phyloP scores from a whole-genome alignment of 2,329 filamentous ascomycete genomes.

The Colletotrichum camelliae region DNA sequence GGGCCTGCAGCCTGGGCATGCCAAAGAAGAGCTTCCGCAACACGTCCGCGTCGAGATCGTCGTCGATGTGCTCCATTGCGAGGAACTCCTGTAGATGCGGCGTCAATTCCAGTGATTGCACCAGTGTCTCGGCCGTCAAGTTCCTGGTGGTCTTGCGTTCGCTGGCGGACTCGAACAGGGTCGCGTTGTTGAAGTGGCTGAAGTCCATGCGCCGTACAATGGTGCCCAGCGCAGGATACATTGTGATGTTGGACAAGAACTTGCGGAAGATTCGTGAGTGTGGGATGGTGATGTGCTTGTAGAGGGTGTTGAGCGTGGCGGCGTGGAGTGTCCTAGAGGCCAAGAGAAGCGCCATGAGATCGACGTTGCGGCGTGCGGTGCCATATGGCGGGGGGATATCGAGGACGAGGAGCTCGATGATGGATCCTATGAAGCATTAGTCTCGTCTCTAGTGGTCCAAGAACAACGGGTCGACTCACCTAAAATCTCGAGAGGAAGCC shows the following conservation, averaged over 20 bases:
- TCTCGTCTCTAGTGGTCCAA: conserved; percentile 16
- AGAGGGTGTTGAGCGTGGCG: conserved; percentile 76
- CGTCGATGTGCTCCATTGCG: conserved; percentile 81
- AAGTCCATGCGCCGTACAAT: conserved; percentile 83
- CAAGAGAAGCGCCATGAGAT: conserved; percentile 76
- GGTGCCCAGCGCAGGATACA: conserved; percentile 72
- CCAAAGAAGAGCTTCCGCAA: conserved; percentile 73
- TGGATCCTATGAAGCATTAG: conserved; percentile 57
- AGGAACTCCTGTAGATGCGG: conserved; percentile 80
- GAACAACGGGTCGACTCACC: conserved; percentile 54
- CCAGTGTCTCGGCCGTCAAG: conserved; percentile 74
- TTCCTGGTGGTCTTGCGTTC: conserved; percentile 79
- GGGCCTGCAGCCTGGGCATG: conserved; percentile 66
- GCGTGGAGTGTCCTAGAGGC: conserved; percentile 78
- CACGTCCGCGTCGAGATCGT: conserved; percentile 73
- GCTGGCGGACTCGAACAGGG: conserved; percentile 75
- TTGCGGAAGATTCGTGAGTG: conserved; percentile 86
- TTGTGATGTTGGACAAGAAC: conserved; percentile 72
- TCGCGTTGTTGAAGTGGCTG: conserved; percentile 83
- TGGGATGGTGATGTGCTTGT: conserved; percentile 80
- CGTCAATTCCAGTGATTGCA: conserved; percentile 73
- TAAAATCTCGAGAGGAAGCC: conserved; percentile 72
- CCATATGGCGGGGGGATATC: conserved; percentile 78
- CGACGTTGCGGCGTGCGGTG: conserved; percentile 76
- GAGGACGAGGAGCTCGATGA: conserved; percentile 76